Evolutionary conservation across 495 filamentous ascomycete genomes (phyloP), one percentile per base, ranked within the genome.

Genomic region (Annulohypoxylon moriforme): DNA sequence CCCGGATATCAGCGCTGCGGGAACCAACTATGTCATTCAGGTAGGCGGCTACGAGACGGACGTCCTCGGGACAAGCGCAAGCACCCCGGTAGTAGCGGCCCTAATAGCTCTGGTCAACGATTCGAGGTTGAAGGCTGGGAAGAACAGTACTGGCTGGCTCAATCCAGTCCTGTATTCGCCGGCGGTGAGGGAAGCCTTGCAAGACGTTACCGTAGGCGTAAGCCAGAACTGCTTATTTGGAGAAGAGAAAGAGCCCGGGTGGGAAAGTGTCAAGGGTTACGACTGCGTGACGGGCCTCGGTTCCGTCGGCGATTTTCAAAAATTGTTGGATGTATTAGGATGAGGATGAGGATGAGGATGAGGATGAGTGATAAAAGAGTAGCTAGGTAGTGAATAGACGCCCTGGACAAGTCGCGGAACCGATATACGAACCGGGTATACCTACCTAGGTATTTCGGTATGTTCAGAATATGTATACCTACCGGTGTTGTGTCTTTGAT

Each of bases 1-100:
- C 53, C 93, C 93, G 0, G 93, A 96, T 73, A 87, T 96, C 13
- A 75, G 78, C 20, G 81, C 81, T 9, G 71, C 81, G 0, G 81
- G 81, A 1, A 77, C 76, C 1, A 76, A 73, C 9, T 84, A 82
- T 47, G 73, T 77, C 63, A 82, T 82, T 46, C 60, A 76, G 29
- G 67, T 74, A 33, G 76, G 73, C 1, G 81, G 80, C 2, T 63
- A 67, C 16, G 60, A 75, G 18, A 68, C 46, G 18, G 76, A 74
- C 29, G 80, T 83, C n/a, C 67, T 79, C 8, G 81, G 81, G 13
- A 84, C 81, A 2, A 81, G 80, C 46, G 81, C 81, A 5, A 78
- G 74, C 36, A 79, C 81, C 4, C 81, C 81, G 0, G 80, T 82
- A 0, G 75, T 84, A 24, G 81, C 81, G n/a, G 75, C 79, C 6